Base-by-base conservation (phyloP, 2,329 filamentous ascomycete genomes). In the Mariannaea elegans region DNA sequence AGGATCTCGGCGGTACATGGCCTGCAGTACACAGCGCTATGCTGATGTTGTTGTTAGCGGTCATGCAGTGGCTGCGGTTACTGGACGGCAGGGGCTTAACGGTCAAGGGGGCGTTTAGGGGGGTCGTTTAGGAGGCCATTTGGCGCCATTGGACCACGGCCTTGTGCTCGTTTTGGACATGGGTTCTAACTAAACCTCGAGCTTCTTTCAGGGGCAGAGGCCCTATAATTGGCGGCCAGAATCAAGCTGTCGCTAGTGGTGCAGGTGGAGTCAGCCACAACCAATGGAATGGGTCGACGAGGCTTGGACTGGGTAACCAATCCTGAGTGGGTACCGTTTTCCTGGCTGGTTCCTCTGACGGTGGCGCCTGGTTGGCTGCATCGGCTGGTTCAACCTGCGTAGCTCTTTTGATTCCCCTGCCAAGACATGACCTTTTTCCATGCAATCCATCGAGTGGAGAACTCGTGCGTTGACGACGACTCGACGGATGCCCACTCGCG, bases 211-310 rank as follows among this genome's bases (percentile, higher is more conserved):
- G 67, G 67, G 67, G 67, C 63, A 31, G 49, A 41, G 38, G 50
- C 60, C 24, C 61, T 69, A 49, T 54, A 63, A 70, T 70, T 70
- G 68, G 68, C 56, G 56, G 45, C 61, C 64, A 56, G 46, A 44
- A 34, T 45, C 58, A 38, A 55, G 42, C 42, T 24, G 39, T 51
- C 54, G 48, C 16, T 42, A 42, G 57, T 31, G n/a, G 51, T 47
- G 44, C 38, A 42, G 18, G 27, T 27, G 53, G 44, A 14, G 34
- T 8, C 7, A 18, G 10, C 10, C 18, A 7, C 10, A 31, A 36
- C 56, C 56, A 59, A 59, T 59, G 45, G 56, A 54, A 54, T 59
- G 24, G 24, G 24, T 27, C 9, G 24, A 27, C 24, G 6, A 6
- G 24, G 24, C 6, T 21, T 53, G 49, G 38, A 7, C 39, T 38